Base-by-base conservation (phyloP, 352 stramenopile species). In the Phytophthora cajani region DNA sequence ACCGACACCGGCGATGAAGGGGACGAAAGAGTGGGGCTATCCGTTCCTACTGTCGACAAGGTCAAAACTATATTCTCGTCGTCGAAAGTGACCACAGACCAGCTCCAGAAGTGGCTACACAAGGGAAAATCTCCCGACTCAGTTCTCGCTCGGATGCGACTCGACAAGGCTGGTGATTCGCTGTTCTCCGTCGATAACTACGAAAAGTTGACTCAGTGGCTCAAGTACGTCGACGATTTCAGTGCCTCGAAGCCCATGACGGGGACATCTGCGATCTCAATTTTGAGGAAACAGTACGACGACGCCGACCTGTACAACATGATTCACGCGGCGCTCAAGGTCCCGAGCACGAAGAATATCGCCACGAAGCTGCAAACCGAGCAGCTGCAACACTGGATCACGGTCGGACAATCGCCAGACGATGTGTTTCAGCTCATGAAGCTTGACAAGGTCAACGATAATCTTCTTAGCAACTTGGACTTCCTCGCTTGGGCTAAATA, bases 211-310 rank as follows among this genome's bases (percentile, higher is more conserved):
- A 17, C 30, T 16, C 7, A 2, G 9, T 55, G 44, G 44, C 5
- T 64, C 46, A 49, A 47, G 36, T 64, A 56, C 6, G 27, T 23
- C 17, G 57, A 64, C 10, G 25, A 64, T 27, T 47, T 55, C 17
- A 60, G 54, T 49, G 33, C 53, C 11, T 16, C 14, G 7, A 44
- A 44, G 14, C 38, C 54, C 2, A 14, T 11, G 7, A 62, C 52
- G 1, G 27, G 25, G 25, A 64, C 42, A 9, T 57, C 58, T 1
- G 30, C 12, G 12, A 49, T 50, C 17, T 64, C 58, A 5, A 51
- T 23, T 11, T 21, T 66, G 32, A 38, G 32, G 1, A 12, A 19
- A 25, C n/a, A 57, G 3, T 64, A 58, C 21, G 59, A 21, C 8
- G 59, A 66, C 9, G 12, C 36, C 1, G 49, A 6, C 5, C 59